These are phyloP conservation scores for Solanum bulbocastanum DNA, from an alignment of 257 asterid species.

Conservation along the genomic window DNA sequence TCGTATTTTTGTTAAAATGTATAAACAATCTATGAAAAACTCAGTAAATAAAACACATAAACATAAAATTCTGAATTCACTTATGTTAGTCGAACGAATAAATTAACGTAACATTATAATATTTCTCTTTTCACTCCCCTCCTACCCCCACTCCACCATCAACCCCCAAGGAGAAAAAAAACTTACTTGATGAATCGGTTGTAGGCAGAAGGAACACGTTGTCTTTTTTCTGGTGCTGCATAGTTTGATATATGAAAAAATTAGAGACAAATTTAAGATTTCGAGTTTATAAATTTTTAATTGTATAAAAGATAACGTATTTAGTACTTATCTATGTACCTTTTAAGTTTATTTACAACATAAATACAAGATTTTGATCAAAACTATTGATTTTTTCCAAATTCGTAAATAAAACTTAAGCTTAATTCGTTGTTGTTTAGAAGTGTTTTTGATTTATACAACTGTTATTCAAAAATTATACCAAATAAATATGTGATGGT, in stretches of 20 bases:
- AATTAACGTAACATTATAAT: too few species aligned
- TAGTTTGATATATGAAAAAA: neutral
- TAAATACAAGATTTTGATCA: neutral
- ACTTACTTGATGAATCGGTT: constrained; percentile 10
- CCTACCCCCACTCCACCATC: too few species aligned
- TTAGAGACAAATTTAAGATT: neutral
- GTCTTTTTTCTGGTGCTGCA: constrained; percentile 10
- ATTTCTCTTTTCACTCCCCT: too few species aligned
- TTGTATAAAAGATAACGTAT: neutral
- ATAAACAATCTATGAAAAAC: neutral
- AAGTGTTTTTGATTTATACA: neutral
- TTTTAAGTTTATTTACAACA: neutral
- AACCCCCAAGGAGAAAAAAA: neutral
- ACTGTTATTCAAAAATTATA: neutral
- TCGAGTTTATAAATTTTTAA: neutral
- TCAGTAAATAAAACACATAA: neutral
- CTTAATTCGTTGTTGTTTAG: neutral
- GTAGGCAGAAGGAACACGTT: constrained; percentile 8
- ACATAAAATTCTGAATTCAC: neutral
- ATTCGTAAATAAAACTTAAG: neutral
- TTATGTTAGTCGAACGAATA: neutral
- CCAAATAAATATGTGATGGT: neutral
- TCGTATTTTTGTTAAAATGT: neutral
- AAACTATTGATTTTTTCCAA: neutral
- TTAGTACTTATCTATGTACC: too few species aligned